Conservation (phyloP, 2,329 filamentous ascomycete genomes). For the Sphaerulina musiva region DNA sequence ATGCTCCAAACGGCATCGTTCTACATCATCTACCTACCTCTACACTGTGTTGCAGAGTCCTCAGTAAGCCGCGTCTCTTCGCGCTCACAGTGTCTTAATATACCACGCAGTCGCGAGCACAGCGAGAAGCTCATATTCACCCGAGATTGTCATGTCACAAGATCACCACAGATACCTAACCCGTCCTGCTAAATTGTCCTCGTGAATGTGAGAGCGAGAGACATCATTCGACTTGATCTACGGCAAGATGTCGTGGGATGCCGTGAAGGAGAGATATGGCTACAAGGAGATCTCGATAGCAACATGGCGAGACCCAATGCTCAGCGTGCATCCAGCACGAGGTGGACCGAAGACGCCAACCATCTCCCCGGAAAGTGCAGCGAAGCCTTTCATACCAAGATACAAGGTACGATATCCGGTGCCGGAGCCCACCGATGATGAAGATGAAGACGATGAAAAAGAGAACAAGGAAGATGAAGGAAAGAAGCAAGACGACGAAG, state of each 20-base stretch:
- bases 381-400: constrained; percentile 19
- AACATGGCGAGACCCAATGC: constrained; percentile 25
- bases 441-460: constrained; percentile 18
- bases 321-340: constrained; percentile 24
- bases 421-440: constrained; percentile 27
- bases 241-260: constrained; percentile 16
- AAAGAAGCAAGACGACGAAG: not conserved
- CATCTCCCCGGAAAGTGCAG: constrained; percentile 22
- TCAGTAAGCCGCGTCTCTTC: not conserved
- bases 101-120: constrained; percentile 14
- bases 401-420: constrained; percentile 25
- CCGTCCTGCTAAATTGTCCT: not conserved
- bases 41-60: not conserved
- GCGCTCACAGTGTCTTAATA: constrained; percentile 3
- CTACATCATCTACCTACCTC: not conserved
- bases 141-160: constrained; percentile 14
- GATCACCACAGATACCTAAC: not conserved
- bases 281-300: constrained; percentile 24
- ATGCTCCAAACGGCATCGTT: constrained; percentile 3
- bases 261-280: constrained; percentile 23
- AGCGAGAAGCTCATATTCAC: constrained; percentile 4
- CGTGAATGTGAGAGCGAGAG: not conserved
- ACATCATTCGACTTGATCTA: not conserved
- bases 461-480: not conserved
- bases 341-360: constrained; percentile 22